A percentile compares a stretch with the other conserved stretches of the same genome.
phyloP scores from a whole-genome alignment of 495 filamentous ascomycete species.

The Hypoxylon perforatum region DNA sequence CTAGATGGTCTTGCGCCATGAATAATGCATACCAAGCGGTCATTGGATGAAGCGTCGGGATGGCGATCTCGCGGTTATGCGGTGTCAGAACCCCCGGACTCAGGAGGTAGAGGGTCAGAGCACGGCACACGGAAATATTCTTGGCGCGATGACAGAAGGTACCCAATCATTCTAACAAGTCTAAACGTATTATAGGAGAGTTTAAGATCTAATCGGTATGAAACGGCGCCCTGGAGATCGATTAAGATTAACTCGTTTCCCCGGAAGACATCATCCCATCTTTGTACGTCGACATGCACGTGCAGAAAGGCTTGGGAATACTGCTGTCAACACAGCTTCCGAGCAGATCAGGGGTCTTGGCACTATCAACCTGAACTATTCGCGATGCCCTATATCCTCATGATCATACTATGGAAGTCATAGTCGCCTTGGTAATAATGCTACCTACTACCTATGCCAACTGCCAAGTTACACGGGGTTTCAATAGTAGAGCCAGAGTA shows the following conservation, averaged over 20 bases:
- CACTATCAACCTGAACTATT: constrained; percentile 14
- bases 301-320: constrained; percentile 6
- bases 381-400: constrained; percentile 7
- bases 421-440: constrained; percentile 3
- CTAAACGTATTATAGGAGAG: constrained; percentile 1
- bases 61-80: constrained; percentile 42
- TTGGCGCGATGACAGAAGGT: constrained; percentile 22
- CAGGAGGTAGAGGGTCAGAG: constrained; percentile 22
- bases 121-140: constrained; percentile 8
- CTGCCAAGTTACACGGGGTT: constrained; percentile 26
- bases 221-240: constrained; percentile 23
- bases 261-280: constrained; percentile 24
- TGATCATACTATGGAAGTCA: neutral
- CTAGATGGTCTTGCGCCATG: neutral
- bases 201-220: constrained; percentile 5
- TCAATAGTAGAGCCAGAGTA: constrained; percentile 17
- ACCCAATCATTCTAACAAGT: constrained; percentile 3
- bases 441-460: too few species aligned
- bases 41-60: constrained; percentile 30
- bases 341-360: constrained; percentile 47
- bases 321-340: constrained; percentile 23
- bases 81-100: constrained; percentile 29
- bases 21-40: neutral
- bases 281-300: constrained; percentile 2
- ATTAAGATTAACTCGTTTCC: constrained; percentile 27